Evolutionary conservation across 1,139 yeast genomes (phyloP), one percentile per base, ranked within the genome.

Genomic region (Yamadazyma conglobata): DNA sequence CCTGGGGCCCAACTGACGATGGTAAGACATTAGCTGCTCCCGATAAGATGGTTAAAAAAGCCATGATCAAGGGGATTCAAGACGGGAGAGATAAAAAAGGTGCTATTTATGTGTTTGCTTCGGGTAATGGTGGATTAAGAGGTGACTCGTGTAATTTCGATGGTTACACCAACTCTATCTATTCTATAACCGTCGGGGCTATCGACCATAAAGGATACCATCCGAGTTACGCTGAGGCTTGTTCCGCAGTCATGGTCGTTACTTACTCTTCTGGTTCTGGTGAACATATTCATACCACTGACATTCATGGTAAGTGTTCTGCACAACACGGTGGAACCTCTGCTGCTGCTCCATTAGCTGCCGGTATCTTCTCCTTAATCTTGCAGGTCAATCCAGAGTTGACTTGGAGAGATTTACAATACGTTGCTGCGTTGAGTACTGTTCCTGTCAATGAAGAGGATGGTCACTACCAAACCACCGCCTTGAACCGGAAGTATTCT

Each of bases 1-100:
- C 96, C 4, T 93, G 99, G 99, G 99, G 99, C 2, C 99, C 99
- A 1, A 75, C 89, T 2, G 99, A 93, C 55, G 85, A 89, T 54
- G 99, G 98, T 0, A 68, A 57, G 38, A 77, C 95, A 0, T 75
- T 91, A 68, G 87, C 86, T 28, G 94, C 77, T 5, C 98, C 98
- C 0, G 86, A 87, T 15, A 53, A 62, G 21, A 49, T 89, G 20
- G 96, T 91, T 8, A 74, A 77, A 46, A 77, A 84, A 42, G 95
- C 98, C 1, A 72, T 93, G 58, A 55, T 85, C 13, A 81, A 80
- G 48, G 96, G 96, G 31, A 70, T 87, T n/a, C 79, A 75, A 42
- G 78, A 83, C 17, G 99, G 99, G 12, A 71, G 99, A 43, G 56
- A 68, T 11, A 76, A 79, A 6, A 81, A 82, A 50, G 99, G 99